Percentiles rank a stretch among this genome's conserved stretches.
Conservation (phyloP, 179 eudicot genomes). For the Drosera spatulata region DNA sequence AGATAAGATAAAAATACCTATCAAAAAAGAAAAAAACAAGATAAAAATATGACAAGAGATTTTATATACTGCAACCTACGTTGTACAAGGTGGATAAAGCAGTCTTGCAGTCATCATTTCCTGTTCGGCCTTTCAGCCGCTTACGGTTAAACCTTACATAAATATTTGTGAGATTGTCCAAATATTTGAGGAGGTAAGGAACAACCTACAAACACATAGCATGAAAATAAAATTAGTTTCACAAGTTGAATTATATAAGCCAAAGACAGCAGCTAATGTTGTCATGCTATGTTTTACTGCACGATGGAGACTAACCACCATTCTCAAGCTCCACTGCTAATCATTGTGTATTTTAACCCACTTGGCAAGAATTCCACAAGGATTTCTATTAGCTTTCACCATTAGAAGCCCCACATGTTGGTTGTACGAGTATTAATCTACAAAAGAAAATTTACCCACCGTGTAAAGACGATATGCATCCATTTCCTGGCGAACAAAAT, state of each 20-base stretch:
- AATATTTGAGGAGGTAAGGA: conserved; percentile 82
- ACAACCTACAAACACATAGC: conserved; percentile 49
- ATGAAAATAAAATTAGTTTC: not conserved
- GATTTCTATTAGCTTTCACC: not conserved
- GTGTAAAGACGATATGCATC: conserved; percentile 90
- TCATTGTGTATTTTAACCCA: too few species aligned
- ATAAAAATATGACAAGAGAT: not conserved
- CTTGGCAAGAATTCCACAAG: not conserved
- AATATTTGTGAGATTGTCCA: conserved; percentile 87
- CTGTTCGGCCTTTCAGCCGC: conserved; percentile 94
- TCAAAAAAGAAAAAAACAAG: not conserved
- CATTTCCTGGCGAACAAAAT: conserved; percentile 93
- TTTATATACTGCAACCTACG: conserved; percentile 26
- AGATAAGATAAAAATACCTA: too few species aligned
- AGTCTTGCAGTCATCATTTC: conserved; percentile 87
- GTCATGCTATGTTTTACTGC: too few species aligned
- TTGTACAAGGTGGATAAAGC: conserved; percentile 90
- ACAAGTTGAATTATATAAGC: too few species aligned
- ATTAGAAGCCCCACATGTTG: not conserved
- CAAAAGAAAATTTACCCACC: conserved; percentile 21
- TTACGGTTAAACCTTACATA: conserved; percentile 94
- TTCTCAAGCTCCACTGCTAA: too few species aligned
- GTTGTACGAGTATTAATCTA: not conserved
- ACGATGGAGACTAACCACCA: too few species aligned
- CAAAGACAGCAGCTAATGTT: too few species aligned